Evolutionary conservation across 306 rosid genomes (phyloP).

Genomic region (Gleditsia sinensis): DNA sequence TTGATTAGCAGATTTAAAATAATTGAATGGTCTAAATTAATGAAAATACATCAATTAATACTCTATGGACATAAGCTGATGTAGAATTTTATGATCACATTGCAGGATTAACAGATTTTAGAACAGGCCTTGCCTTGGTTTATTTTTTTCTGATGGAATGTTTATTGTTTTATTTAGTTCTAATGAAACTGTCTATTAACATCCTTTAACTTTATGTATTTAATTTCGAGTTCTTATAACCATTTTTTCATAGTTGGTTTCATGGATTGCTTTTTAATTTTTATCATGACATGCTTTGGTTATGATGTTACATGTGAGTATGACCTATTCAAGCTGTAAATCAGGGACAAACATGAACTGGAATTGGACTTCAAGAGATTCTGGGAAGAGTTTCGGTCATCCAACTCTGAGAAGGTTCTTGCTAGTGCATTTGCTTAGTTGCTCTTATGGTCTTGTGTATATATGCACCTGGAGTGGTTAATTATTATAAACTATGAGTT

Average conservation of each 20-base stretch:
- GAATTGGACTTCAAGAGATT: conserved; percentile 99
- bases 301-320: conserved; percentile 28
- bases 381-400: conserved; percentile 99
- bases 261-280: not conserved
- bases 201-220: not conserved
- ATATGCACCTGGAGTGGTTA: conserved; percentile 8
- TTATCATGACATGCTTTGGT: conserved; percentile 21
- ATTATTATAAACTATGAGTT: conserved; percentile 7
- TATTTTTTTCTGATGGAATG: too few relatives aligned
- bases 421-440: conserved; percentile 27
- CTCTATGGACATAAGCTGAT: not conserved
- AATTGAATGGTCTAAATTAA: conserved; percentile 18
- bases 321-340: conserved; percentile 41
- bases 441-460: conserved; percentile 16
- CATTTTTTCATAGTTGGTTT: not conserved
- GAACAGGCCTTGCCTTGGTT: not conserved
- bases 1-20: not conserved
- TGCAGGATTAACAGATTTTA: conserved; percentile 12
- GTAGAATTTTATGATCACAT: conserved; percentile 11
- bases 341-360: conserved; percentile 96
- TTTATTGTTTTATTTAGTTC: not conserved
- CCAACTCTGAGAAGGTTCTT: conserved; percentile 98
- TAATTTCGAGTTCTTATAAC: conserved; percentile 21
- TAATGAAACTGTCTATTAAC: not conserved
- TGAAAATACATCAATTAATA: not conserved